A percentile compares a stretch with the other conserved stretches of the same genome.
Evolutionary conservation across 2,329 filamentous ascomycete genomes (phyloP).

Genomic region (Elsinoe arachidis): DNA sequence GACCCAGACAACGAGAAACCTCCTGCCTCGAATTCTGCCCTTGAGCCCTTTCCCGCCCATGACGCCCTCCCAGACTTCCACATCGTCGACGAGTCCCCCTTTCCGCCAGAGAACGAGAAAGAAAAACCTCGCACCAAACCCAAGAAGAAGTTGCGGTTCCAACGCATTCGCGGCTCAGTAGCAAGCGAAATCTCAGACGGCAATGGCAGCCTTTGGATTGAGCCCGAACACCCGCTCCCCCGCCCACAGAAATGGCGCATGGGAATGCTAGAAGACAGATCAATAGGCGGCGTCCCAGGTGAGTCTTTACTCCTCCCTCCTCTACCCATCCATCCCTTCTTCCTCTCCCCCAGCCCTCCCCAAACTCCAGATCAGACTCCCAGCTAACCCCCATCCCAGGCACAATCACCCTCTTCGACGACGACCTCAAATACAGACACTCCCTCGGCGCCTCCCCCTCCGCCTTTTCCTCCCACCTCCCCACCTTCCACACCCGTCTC

Average conservation of each 20-base stretch:
- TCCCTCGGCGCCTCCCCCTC: constrained; percentile 19
- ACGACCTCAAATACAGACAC: constrained; percentile 13
- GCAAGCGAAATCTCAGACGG: constrained; percentile 7
- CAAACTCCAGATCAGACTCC: too few relatives aligned
- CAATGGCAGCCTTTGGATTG: constrained; percentile 6
- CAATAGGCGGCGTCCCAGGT: constrained; percentile 85
- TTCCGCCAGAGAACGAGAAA: constrained; percentile 4
- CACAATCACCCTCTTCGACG: constrained; percentile 4
- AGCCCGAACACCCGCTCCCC: background rate
- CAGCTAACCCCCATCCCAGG: too few relatives aligned
- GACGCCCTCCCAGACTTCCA: constrained; percentile 1
- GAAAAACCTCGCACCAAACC: background rate
- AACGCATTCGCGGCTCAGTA: background rate
- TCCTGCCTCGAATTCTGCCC: background rate
- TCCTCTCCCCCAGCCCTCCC: too few relatives aligned
- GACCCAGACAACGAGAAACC: constrained; percentile 8
- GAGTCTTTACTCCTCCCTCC: constrained; percentile 23
- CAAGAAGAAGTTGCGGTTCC: constrained; percentile 7
- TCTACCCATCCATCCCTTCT: too few relatives aligned
- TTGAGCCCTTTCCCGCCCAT: constrained; percentile 2
- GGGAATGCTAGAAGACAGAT: constrained; percentile 73
- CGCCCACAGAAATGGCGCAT: constrained; percentile 44
- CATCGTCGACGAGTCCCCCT: constrained; percentile 10
- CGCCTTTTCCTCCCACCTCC: constrained; percentile 21
- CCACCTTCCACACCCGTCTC: constrained; percentile 11